Base-by-base conservation (phyloP, 352 stramenopile species). In the Globisporangium apiculatum region DNA sequence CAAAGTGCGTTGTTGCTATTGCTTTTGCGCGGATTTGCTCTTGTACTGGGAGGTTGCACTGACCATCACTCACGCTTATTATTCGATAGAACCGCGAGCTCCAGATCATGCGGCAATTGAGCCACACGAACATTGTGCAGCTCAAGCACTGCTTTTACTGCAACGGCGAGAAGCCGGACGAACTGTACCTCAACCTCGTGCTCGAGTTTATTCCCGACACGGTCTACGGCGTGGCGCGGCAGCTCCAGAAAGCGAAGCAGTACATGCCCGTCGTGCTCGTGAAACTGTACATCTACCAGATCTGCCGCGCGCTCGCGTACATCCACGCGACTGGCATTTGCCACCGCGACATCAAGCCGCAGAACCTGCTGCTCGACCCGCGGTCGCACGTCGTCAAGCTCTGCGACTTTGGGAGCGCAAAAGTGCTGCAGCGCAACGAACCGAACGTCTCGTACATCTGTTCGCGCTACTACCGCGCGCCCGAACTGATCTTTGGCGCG, bases 391-490 rank as follows among this genome's bases (percentile, higher is more conserved):
- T 99, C 37, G 78, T 99, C 53, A 99, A 99, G 73, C 84, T 99
- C 10, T 99, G 97, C 71, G 97, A 99, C 80, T 99, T 99, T 85
- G 97, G 97, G 46, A 98, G 87, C 61, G 89, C 91, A 54, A 97
- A 97, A 59, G 81, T 94, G 41, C 79, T 99, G 24, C 94, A 99
- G 38, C 88, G 87, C 62, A 98, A 98, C 47, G 97, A 99, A 69
- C 97, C 97, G 8, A 99, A 99, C 71, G 97, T 99, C 12, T 98
- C 89, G 55, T 99, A 99, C 81, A 99, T 99, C 74, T 99, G 97
- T 74, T 98, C 87, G 40, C 83, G 95, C 31, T 99, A 99, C 75
- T 99, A 99, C 69, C 89, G 97, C 61, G 97, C 97, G 9, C 97
- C 97, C 0, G 97, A 99, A 71, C 83, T 99, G 42, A 99, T 99